Base-by-base conservation (phyloP, 139 green algal genomes). In the Micromonas commoda region DNA sequence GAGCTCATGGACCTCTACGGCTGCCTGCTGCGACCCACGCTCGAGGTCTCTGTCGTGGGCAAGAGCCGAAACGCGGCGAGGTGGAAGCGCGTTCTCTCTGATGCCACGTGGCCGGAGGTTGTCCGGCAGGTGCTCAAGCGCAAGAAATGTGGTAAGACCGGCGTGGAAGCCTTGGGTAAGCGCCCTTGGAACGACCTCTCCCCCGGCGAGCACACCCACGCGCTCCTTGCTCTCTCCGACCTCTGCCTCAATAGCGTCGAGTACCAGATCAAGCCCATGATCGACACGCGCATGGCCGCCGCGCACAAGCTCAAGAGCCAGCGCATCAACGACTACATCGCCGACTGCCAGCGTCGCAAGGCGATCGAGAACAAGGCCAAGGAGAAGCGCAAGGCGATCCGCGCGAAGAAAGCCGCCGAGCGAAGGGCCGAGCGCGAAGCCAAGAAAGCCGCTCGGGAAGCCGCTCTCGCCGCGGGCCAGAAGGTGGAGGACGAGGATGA, bases 21-120 rank as follows among this genome's bases (percentile, higher is more conserved):
- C 26, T n/a, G 24, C 64, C n/a, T 71, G 23, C 64, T 71, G 4
- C 23, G 45, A 26, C 37, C 21, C 2, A 37, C 68, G 35, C 38
- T 75, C 21, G 13, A 38, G 20, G 9, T 29, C 21, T 35, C 37
- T 4, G 68, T 39, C 21, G 61, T n/a, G 19, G 68, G 68, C 1
- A n/a, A 29, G 38, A 37, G 68, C 34, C 68, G 68, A 1, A 21
- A 33, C 21, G 37, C 53, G 1, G 38, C 68, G 28, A 38, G 35
- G 29, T 75, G 52, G 38, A 26, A 31, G 6, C 38, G 37, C 68
- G 33, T 75, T 32, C 24, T 63, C 37, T 23, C 35, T 20, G 53
- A 75, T 2, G 29, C 53, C 19, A 61, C 29, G 20, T 75, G 68
- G 68, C 37, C 68, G 23, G 37, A 75, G 29, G 68, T 75, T 38